Percentiles rank a stretch among this genome's conserved stretches.
phyloP scores from a whole-genome alignment of 2,329 filamentous ascomycete species.

The Cadophora sp. region DNA sequence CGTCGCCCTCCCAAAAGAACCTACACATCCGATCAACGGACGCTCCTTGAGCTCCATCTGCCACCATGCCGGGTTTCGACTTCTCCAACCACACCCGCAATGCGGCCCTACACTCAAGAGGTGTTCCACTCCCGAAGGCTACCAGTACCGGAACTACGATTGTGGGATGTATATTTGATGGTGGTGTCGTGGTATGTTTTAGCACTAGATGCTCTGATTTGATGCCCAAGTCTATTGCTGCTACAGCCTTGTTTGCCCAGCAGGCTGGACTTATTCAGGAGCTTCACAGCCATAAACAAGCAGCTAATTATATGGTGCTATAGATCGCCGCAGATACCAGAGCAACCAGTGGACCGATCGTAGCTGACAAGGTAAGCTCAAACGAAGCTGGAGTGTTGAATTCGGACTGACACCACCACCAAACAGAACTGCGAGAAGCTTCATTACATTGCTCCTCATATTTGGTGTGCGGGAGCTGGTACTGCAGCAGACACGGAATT shows the following conservation, averaged over 20 bases:
- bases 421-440: slow-evolving; percentile 96
- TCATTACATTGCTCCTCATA: slow-evolving; percentile 97
- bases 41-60: slow-evolving; percentile 33
- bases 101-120: slow-evolving; percentile 90
- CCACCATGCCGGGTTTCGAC: slow-evolving; percentile 93
- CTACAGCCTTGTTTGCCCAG: slow-evolving; percentile 2
- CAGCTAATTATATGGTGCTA: slow-evolving; percentile 35
- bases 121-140: slow-evolving; percentile 93
- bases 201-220: background rate
- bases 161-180: slow-evolving; percentile 95
- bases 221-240: background rate
- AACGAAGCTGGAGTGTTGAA: background rate
- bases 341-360: slow-evolving; percentile 96
- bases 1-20: background rate
- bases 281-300: slow-evolving; percentile 5
- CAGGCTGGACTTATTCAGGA: slow-evolving; percentile 7
- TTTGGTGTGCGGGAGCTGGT: slow-evolving; percentile 98
- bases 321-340: slow-evolving; percentile 97
- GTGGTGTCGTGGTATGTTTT: slow-evolving; percentile 85
- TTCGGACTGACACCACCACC: slow-evolving; percentile 2
- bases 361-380: slow-evolving; percentile 86
- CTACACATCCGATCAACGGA: background rate
- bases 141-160: slow-evolving; percentile 99
- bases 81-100: slow-evolving; percentile 99
- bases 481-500: slow-evolving; percentile 99